Conservation (phyloP, 2,329 filamentous ascomycete genomes). For the Hymenoscyphus repandus region DNA sequence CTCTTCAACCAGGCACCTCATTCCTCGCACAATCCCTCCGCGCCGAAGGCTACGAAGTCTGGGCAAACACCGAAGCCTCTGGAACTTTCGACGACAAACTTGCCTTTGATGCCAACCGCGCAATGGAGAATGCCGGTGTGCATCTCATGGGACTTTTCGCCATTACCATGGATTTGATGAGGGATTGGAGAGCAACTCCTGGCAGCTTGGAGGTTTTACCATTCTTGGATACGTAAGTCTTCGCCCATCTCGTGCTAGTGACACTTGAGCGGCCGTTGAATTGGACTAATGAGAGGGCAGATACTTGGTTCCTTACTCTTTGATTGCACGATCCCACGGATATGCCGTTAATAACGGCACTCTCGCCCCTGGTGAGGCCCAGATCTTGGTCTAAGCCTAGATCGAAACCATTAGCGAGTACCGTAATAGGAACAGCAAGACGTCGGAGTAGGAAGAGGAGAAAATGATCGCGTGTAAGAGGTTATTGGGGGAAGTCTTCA, state of each 20-base stretch:
- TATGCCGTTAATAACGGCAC: conserved; percentile 57
- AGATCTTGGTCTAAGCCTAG: conserved; percentile 6
- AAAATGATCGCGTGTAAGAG: too few relatives aligned
- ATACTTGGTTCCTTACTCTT: conserved; percentile 60
- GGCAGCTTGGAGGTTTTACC: conserved; percentile 54
- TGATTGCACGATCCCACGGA: conserved; percentile 56
- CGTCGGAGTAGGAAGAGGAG: too few relatives aligned
- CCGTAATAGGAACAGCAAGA: too few relatives aligned
- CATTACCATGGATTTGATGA: conserved; percentile 29
- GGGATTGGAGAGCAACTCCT: conserved; percentile 33
- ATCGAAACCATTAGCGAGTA: background rate
- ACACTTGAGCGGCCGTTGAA: too few relatives aligned
- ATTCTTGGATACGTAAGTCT: conserved; percentile 50
- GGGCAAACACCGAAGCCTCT: conserved; percentile 65
- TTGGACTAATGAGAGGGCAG: conserved; percentile 16
- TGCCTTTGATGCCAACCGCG: conserved; percentile 58
- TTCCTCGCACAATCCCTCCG: conserved; percentile 70
- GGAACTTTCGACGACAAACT: conserved; percentile 60
- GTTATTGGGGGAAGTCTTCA: too few relatives aligned
- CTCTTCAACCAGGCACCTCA: conserved; percentile 47
- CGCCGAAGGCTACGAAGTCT: conserved; percentile 67
- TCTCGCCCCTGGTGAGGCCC: conserved; percentile 48
- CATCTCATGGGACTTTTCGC: conserved; percentile 36
- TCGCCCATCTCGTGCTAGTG: background rate
- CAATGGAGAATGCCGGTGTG: conserved; percentile 63